Conservation (phyloP, 768 basidiomycete genomes). For the Psilocybe azurescens region DNA sequence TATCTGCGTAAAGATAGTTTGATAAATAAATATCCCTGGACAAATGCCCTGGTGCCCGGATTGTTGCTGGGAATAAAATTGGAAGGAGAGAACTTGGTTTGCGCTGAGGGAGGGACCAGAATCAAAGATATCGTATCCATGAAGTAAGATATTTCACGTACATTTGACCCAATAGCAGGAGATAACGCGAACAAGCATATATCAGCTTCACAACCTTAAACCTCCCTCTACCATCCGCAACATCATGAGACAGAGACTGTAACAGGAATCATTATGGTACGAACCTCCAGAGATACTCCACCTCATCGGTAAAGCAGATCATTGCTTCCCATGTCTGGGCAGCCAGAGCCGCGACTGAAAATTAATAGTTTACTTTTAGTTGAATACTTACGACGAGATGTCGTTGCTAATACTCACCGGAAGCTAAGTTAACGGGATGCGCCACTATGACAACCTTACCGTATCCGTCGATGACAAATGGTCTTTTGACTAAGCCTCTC, state of each 20-base stretch:
- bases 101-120: neutral
- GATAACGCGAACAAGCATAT: slow-evolving; percentile 14
- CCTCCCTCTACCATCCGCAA: neutral
- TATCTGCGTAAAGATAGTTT: neutral
- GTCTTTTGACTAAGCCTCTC: neutral
- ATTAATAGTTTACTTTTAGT: neutral
- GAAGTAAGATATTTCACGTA: neutral
- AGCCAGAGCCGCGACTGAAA: neutral
- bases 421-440: neutral
- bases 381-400: neutral
- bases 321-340: neutral
- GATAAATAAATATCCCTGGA: neutral
- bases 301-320: neutral
- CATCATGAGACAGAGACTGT: neutral
- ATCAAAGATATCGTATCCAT: neutral
- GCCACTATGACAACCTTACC: neutral
- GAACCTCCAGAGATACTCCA: slow-evolving; percentile 6
- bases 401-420: neutral
- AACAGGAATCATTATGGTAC: neutral
- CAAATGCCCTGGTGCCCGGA: neutral
- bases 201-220: slow-evolving; percentile 9
- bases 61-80: neutral
- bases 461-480: neutral
- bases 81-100: neutral
- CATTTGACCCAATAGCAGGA: slow-evolving; percentile 11